Evolutionary conservation across 2,329 filamentous ascomycete genomes (phyloP).

Genomic region (Fusarium liriodendri): DNA sequence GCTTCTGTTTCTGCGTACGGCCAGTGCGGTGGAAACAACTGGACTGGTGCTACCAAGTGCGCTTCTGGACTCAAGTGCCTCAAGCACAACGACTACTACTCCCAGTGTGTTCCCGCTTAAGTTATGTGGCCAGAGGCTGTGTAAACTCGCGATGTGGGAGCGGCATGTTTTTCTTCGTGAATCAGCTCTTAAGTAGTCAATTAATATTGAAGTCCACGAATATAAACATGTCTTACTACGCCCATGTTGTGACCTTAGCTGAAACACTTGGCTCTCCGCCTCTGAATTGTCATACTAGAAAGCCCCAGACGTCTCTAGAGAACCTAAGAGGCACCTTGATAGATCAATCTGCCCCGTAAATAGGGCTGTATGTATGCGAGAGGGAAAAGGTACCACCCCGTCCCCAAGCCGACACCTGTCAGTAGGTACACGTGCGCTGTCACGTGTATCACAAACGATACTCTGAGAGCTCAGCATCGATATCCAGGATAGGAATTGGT

Average conservation of each 20-base stretch:
- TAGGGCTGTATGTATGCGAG: too few species aligned
- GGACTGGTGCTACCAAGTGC: conserved; percentile 36
- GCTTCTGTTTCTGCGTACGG: conserved; percentile 8
- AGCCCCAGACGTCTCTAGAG: too few species aligned
- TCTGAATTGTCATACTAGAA: too few species aligned
- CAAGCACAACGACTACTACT: conserved; percentile 40
- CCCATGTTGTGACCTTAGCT: not conserved
- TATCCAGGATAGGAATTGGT: too few species aligned
- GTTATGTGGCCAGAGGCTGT: not conserved
- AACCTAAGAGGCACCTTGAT: too few species aligned
- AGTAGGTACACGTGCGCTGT: too few species aligned
- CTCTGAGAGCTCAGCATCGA: too few species aligned
- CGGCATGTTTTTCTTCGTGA: not conserved
- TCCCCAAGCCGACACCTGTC: too few species aligned
- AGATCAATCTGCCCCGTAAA: too few species aligned
- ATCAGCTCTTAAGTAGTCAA: not conserved
- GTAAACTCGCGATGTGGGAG: not conserved
- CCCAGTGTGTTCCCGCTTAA: conserved; percentile 31
- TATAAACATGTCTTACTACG: not conserved
- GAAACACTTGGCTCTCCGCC: not conserved
- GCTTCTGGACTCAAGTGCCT: conserved; percentile 32
- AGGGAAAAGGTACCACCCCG: too few species aligned
- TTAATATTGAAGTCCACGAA: not conserved
- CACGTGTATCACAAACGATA: too few species aligned
- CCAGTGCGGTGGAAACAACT: conserved; percentile 38